Evolutionary conservation across 202 grass and related monocot genomes (phyloP).

Genomic region (Alloteropsis angusta): DNA sequence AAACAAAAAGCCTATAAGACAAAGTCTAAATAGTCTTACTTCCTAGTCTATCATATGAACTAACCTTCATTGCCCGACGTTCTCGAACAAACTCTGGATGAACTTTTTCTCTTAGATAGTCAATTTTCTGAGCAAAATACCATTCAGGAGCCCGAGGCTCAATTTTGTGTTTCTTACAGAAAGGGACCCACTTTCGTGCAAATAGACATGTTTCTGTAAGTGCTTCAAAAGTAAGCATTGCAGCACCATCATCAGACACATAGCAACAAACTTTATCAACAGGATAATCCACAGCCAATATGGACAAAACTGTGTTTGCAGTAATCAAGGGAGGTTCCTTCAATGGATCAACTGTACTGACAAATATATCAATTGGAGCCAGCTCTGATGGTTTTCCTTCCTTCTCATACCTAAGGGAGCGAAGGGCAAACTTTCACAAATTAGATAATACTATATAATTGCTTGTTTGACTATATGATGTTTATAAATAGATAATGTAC

Average conservation of each 20-base stretch:
- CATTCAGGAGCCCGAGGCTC: slow-evolving; percentile 61
- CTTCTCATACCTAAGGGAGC: slow-evolving; percentile 21
- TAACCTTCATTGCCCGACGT: slow-evolving; percentile 58
- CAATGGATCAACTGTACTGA: slow-evolving; percentile 47
- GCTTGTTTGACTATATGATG: not conserved
- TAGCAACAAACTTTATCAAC: slow-evolving; percentile 51
- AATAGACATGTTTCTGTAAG: slow-evolving; percentile 59
- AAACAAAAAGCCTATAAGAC: not conserved
- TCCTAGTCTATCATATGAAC: not conserved
- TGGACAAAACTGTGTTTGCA: slow-evolving; percentile 69
- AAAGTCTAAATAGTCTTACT: not conserved
- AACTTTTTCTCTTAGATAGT: slow-evolving; percentile 69
- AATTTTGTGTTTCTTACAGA: slow-evolving; percentile 66
- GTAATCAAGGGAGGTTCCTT: slow-evolving; percentile 62
- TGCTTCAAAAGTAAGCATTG: slow-evolving; percentile 63
- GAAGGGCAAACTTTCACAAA: not conserved
- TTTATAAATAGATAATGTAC: slow-evolving; percentile 23
- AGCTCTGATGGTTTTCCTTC: slow-evolving; percentile 47
- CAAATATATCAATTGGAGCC: slow-evolving; percentile 53
- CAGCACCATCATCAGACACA: slow-evolving; percentile 54
- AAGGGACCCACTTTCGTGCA: slow-evolving; percentile 68
- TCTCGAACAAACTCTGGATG: slow-evolving; percentile 50
- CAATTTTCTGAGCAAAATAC: slow-evolving; percentile 58
- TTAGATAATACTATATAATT: not conserved
- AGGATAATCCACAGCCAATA: slow-evolving; percentile 65